phyloP scores from a whole-genome alignment of 768 basidiomycete genomes.

The Boletus reticuloceps region DNA sequence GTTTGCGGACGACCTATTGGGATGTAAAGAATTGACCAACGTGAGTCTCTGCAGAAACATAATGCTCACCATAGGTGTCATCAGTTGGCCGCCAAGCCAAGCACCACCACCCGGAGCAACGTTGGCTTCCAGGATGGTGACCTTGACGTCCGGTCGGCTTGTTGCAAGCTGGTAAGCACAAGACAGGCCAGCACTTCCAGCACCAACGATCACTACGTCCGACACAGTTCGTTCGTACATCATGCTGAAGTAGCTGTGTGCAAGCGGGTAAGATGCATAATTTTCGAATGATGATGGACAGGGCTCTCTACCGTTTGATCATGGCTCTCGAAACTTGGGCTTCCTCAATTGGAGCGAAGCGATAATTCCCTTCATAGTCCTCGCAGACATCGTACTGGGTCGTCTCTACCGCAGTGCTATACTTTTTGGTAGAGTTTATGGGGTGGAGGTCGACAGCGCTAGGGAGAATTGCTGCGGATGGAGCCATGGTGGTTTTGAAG shows the following conservation, averaged over 20 bases:
- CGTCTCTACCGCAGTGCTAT: conserved; percentile 4
- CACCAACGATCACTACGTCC: conserved; percentile 76
- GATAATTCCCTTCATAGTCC: conserved; percentile 59
- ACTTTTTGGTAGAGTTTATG: conserved; percentile 24
- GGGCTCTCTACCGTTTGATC: conserved; percentile 53
- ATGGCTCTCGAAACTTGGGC: conserved; percentile 74
- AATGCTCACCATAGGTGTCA: conserved; percentile 69
- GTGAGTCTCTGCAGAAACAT: not conserved
- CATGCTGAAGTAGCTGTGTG: conserved; percentile 60
- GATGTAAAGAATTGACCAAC: not conserved
- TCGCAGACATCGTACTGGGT: conserved; percentile 23
- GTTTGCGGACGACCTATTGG: conserved; percentile 69
- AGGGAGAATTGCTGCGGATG: conserved; percentile 34
- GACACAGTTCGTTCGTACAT: conserved; percentile 76
- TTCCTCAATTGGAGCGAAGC: conserved; percentile 72
- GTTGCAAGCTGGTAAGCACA: conserved; percentile 74
- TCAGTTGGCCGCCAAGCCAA: conserved; percentile 77
- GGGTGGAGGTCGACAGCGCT: conserved; percentile 20
- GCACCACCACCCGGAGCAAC: conserved; percentile 80
- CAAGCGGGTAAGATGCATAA: not conserved
- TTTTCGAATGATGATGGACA: not conserved
- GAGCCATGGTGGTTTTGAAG: conserved; percentile 31
- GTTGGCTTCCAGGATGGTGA: conserved; percentile 69
- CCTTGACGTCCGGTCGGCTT: conserved; percentile 62
- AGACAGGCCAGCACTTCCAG: conserved; percentile 66